A percentile compares a stretch with the other conserved stretches of the same genome.
Evolutionary conservation across 164 flowering plant genomes (phyloP).

Genomic region (Piper longum): DNA sequence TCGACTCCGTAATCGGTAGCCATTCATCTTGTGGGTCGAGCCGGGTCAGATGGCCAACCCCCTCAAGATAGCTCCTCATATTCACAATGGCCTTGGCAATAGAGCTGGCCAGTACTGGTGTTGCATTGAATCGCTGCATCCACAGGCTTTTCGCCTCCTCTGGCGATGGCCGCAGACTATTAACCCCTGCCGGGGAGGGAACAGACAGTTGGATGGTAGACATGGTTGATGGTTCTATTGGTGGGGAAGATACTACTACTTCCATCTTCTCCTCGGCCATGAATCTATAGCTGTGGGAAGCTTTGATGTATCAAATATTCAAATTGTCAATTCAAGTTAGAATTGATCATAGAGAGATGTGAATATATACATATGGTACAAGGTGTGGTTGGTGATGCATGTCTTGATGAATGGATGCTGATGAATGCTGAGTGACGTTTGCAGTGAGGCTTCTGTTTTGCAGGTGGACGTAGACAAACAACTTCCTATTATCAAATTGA

Average conservation of each 20-base stretch:
- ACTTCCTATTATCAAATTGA: no score
- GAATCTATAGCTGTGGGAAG: not conserved
- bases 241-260: not conserved
- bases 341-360: not conserved
- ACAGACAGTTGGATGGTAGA: conserved; percentile 6
- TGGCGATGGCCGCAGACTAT: not conserved
- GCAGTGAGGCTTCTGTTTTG: no score
- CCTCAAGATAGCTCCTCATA: conserved; percentile 30
- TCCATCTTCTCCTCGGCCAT: not conserved
- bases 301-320: not conserved
- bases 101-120: conserved; percentile 37
- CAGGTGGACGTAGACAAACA: no score
- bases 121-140: conserved; percentile 8
- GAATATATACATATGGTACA: not conserved
- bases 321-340: no score
- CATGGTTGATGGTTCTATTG: not conserved
- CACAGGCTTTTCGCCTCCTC: not conserved
- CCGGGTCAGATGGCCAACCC: conserved; percentile 35
- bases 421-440: not conserved
- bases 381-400: not conserved
- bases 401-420: not conserved
- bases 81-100: conserved; percentile 28
- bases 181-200: not conserved
- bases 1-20: conserved; percentile 78
- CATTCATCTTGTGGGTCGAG: conserved; percentile 45